These are phyloP conservation scores for Beauveria bassiana DNA, from an alignment of 2,329 filamentous ascomycete species.

Conservation along the genomic window DNA sequence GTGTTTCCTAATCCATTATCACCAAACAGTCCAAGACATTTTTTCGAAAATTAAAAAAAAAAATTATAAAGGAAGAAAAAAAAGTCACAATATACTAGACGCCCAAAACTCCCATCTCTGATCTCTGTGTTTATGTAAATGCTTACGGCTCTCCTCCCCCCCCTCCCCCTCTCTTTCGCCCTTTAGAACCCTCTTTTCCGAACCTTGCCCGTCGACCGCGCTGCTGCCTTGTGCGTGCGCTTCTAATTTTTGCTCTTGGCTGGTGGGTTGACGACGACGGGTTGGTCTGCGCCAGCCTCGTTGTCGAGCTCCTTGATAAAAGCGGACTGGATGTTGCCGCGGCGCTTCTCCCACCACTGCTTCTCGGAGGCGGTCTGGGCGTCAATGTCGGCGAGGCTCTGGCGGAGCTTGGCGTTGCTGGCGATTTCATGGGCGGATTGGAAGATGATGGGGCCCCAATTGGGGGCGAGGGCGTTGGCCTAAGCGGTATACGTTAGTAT, in stretches of 20 bases:
- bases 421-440: constrained; percentile 95
- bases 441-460: constrained; percentile 94
- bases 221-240: constrained; percentile 23
- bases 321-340: constrained; percentile 61
- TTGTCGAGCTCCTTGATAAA: constrained; percentile 82
- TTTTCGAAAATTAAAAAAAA: not conserved
- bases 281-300: not conserved
- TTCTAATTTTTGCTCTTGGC: constrained; percentile 43
- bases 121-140: constrained; percentile 1
- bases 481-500: constrained; percentile 26
- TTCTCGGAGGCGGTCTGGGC: constrained; percentile 65
- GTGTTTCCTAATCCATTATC: not conserved
- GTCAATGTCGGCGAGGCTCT: constrained; percentile 68
- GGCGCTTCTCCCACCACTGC: constrained; percentile 87
- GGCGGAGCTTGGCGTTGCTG: constrained; percentile 70
- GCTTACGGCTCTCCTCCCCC: not conserved
- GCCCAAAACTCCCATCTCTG: constrained; percentile 4
- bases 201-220: not conserved
- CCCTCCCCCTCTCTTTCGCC: no score
- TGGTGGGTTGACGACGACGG: constrained; percentile 37
- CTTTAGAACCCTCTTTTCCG: not conserved
- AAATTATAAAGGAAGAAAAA: not conserved
- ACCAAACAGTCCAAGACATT: not conserved
- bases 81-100: not conserved
- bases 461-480: constrained; percentile 83